Conservation (phyloP, 2,329 filamentous ascomycete species). For the Calcarisporium arbuscula region DNA sequence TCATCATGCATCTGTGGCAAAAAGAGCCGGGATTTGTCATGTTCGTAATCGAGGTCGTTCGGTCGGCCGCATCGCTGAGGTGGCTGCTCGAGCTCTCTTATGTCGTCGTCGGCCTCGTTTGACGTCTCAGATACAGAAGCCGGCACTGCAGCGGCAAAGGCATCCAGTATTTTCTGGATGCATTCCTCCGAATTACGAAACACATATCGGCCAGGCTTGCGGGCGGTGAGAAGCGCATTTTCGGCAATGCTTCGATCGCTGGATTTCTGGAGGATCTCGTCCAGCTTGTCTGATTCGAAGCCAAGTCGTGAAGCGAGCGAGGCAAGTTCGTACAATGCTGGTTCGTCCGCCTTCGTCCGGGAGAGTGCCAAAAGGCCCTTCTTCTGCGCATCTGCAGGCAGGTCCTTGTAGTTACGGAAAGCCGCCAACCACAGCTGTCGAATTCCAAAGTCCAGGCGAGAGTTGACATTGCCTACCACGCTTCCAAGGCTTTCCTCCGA, state of each 20-base stretch:
- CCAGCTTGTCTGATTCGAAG: background rate
- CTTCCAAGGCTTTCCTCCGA: background rate
- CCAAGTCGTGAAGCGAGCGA: background rate
- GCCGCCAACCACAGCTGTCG: background rate
- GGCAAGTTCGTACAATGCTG: background rate
- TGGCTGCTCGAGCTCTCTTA: background rate
- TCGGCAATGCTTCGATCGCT: background rate
- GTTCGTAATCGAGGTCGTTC: slow-evolving; percentile 1
- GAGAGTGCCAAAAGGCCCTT: background rate
- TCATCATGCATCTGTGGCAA: slow-evolving; percentile 1
- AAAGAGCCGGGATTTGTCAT: slow-evolving; percentile 1
- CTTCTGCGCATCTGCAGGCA: background rate
- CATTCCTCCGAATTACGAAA: background rate
- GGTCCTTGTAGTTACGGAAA: background rate
- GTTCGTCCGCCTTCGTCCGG: background rate
- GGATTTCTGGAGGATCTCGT: background rate
- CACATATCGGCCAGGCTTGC: background rate
- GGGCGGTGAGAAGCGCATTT: background rate
- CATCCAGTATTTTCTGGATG: slow-evolving; percentile 1
- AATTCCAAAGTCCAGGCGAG: background rate
- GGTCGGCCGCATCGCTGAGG: background rate
- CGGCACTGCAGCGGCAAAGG: background rate
- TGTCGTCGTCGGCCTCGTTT: background rate
- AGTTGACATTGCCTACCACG: background rate
- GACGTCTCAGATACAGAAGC: background rate